Evolutionary conservation across 2,329 filamentous ascomycete genomes (phyloP).

Genomic region (Cladorrhinum sp.): DNA sequence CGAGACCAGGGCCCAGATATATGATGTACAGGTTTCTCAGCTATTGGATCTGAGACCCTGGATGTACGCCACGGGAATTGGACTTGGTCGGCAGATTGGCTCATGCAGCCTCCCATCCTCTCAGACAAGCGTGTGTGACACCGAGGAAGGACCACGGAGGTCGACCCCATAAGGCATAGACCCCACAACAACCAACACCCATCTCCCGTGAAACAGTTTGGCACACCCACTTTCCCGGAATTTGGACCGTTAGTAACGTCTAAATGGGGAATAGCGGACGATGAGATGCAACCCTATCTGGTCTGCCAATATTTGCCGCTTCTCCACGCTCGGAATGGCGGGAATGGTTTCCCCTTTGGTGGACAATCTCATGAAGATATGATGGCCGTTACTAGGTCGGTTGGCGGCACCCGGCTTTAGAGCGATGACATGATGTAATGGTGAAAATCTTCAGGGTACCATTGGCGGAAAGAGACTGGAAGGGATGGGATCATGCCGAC

Average conservation of each 20-base stretch:
- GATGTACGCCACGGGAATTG: neutral
- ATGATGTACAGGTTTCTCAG: neutral
- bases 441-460: neutral
- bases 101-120: neutral
- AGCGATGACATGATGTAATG: neutral
- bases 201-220: constrained; percentile 14
- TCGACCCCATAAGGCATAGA: constrained; percentile 1
- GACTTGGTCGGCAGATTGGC: constrained; percentile 2
- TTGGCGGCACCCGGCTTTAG: neutral
- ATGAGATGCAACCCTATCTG: constrained; percentile 4
- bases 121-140: constrained; percentile 11
- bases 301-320: neutral
- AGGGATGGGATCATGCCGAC: too few relatives aligned
- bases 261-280: constrained; percentile 9
- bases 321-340: constrained; percentile 8
- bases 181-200: neutral
- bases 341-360: neutral
- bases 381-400: neutral
- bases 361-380: neutral
- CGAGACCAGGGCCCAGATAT: neutral
- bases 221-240: constrained; percentile 17
- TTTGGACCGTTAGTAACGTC: constrained; percentile 16
- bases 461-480: neutral
- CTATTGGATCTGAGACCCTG: neutral
- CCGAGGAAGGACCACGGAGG: constrained; percentile 14